Evolutionary conservation across 208 protist species (phyloP).

Genomic region (Leishmania major): DNA sequence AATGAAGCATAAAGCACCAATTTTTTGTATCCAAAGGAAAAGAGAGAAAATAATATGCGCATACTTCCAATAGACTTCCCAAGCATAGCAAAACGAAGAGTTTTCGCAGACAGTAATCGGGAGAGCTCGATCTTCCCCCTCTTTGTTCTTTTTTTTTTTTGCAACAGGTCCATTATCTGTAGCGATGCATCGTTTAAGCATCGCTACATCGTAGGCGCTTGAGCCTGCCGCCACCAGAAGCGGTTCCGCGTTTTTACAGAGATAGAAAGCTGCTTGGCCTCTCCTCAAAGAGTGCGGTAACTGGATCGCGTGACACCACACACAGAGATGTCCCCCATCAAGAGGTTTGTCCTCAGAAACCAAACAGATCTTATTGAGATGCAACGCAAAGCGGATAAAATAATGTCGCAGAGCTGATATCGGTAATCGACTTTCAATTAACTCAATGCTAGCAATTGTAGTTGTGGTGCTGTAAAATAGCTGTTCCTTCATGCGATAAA

Average conservation of each 20-base stretch:
- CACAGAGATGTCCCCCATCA: not conserved
- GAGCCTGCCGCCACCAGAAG: not conserved
- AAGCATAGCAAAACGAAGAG: too few species aligned
- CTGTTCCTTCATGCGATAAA: not conserved
- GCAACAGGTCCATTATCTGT: not conserved
- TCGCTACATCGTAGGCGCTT: not conserved
- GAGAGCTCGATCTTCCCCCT: not conserved
- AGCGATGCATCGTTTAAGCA: not conserved
- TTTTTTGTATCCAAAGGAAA: not conserved
- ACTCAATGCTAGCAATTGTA: not conserved
- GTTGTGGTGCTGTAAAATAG: not conserved
- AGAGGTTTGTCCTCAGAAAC: not conserved
- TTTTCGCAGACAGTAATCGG: not conserved
- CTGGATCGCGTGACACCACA: too few species aligned
- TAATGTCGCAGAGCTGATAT: not conserved
- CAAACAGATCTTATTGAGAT: not conserved
- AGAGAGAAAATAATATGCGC: not conserved
- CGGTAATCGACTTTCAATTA: not conserved
- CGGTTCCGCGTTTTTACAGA: not conserved
- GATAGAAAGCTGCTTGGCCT: not conserved
- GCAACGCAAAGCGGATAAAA: too few species aligned
- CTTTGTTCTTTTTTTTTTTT: not conserved
- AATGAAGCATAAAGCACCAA: not conserved
- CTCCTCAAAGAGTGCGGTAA: not conserved
- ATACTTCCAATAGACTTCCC: too few species aligned